Base-by-base conservation (phyloP, 768 basidiomycete species). In the Calocybe cyanea region DNA sequence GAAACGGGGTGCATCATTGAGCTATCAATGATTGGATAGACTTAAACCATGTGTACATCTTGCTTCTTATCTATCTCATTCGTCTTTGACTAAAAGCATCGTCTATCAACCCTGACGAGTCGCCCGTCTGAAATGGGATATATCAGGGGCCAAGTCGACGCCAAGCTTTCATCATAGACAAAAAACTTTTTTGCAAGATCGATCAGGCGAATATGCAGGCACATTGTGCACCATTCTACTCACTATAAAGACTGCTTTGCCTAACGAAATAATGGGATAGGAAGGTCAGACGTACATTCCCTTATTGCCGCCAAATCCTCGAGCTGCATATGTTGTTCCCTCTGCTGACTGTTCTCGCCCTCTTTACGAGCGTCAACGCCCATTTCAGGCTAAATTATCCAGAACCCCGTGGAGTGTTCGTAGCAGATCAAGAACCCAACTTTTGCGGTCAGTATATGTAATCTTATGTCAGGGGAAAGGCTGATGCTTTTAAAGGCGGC, bases 311-410 rank as follows among this genome's bases (percentile, higher is more conserved):
- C 38, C 46, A 42, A 17, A 43, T 34, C 47, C 21, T 32, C 11
- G 17, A 9, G 13, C 30, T 32, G 32, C 36, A 17, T 31, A 53
- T 55, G 51, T 44, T 51, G 23, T 85, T 83, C 52, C 48, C 55
- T 15, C 44, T 57, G 20, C 43, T 63, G 39, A 41, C 58, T 17
- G 51, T 60, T 45, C 30, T 48, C 34, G 53, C 61, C 37, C 53
- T 62, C 19, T 54, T 76, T 23, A 67, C 71, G n/a, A 61, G 73
- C 34, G 63, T 68, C 28, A 65, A 69, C 36, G 87, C 86, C 14
- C 89, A 92, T 63, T 91, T 90, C 65, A 78, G 77, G 39, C 71
- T 92, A 33, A 72, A 80, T 49, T 90, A 79, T 57, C 89, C 88
- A 18, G 58, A 68, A 5, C 81, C 85, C 25, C 74, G 89, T 45